phyloP scores from a whole-genome alignment of 495 filamentous ascomycete species.

The Cetradonia linearis region DNA sequence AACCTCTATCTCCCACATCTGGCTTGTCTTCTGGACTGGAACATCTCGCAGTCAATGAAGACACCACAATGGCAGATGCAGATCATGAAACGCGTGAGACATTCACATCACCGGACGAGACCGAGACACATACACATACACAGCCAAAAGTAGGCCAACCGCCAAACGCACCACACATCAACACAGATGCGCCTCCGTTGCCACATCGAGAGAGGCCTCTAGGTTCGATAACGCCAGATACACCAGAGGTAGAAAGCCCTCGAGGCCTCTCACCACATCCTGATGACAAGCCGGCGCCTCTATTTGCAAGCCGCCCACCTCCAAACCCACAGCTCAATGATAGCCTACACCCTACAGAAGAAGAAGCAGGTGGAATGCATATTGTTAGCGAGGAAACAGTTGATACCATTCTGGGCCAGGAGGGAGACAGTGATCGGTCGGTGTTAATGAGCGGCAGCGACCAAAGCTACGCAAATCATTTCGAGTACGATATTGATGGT shows the following conservation, averaged over 20 bases:
- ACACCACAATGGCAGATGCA: constrained; percentile 31
- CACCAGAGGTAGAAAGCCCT: constrained; percentile 17
- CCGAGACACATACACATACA: constrained; percentile 2
- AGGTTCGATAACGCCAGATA: constrained; percentile 15
- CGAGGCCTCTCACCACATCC: constrained; percentile 42
- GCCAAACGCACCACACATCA: neutral
- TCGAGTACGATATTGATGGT: constrained; percentile 55
- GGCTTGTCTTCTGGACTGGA: constrained; percentile 43
- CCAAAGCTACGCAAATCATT: constrained; percentile 34
- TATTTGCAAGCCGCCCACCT: constrained; percentile 38
- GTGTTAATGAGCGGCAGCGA: constrained; percentile 26
- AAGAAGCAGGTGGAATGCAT: constrained; percentile 21
- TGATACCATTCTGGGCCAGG: constrained; percentile 24
- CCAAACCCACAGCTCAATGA: constrained; percentile 25
- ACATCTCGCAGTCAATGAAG: constrained; percentile 42
- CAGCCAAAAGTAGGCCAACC: constrained; percentile 15
- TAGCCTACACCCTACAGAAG: constrained; percentile 18
- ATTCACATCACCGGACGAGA: constrained; percentile 6
- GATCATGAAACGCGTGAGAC: constrained; percentile 17
- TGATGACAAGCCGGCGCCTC: constrained; percentile 58
- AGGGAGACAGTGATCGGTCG: constrained; percentile 27
- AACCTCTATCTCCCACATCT: constrained; percentile 40
- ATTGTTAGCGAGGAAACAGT: constrained; percentile 25
- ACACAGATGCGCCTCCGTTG: constrained; percentile 22
- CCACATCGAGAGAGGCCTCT: constrained; percentile 21